phyloP scores from a whole-genome alignment of 2,329 filamentous ascomycete genomes.

The Annulohypoxylon truncatum region DNA sequence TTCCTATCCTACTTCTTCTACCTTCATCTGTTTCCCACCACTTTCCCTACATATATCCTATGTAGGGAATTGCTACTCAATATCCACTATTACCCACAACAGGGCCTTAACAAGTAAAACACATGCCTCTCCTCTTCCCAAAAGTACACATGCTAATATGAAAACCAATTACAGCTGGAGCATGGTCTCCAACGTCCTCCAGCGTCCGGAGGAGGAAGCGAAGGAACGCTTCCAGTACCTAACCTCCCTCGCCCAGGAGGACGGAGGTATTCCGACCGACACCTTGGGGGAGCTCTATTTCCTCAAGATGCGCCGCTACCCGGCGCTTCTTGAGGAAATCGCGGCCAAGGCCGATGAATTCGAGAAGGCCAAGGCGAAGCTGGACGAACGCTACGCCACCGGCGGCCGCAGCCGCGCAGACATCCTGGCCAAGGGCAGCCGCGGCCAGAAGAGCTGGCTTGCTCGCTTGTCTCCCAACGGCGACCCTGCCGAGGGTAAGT shows the following conservation, averaged over 20 bases:
- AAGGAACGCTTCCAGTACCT: conserved; percentile 26
- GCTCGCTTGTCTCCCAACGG: too few relatives aligned
- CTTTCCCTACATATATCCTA: not conserved
- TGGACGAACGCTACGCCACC: not conserved
- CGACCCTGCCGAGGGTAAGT: too few relatives aligned
- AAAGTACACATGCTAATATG: conserved; percentile 7
- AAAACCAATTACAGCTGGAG: conserved; percentile 29
- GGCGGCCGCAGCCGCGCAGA: too few relatives aligned
- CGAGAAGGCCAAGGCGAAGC: not conserved
- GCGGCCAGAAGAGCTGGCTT: too few relatives aligned
- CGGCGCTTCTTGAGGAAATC: not conserved
- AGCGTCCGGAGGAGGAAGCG: conserved; percentile 25
- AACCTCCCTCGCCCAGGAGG: not conserved
- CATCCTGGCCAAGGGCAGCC: too few relatives aligned
- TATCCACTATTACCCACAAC: not conserved
- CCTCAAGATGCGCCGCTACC: not conserved
- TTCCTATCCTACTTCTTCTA: not conserved
- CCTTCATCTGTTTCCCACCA: not conserved
- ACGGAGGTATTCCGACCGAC: not conserved
- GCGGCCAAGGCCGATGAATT: not conserved
- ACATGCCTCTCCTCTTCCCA: not conserved
- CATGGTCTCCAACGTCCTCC: conserved; percentile 33
- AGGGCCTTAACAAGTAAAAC: not conserved
- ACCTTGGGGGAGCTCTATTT: not conserved
- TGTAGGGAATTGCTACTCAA: not conserved